Evolutionary conservation across 805 yeast genomes (phyloP).

Genomic region (Isabelozyma heimii): DNA sequence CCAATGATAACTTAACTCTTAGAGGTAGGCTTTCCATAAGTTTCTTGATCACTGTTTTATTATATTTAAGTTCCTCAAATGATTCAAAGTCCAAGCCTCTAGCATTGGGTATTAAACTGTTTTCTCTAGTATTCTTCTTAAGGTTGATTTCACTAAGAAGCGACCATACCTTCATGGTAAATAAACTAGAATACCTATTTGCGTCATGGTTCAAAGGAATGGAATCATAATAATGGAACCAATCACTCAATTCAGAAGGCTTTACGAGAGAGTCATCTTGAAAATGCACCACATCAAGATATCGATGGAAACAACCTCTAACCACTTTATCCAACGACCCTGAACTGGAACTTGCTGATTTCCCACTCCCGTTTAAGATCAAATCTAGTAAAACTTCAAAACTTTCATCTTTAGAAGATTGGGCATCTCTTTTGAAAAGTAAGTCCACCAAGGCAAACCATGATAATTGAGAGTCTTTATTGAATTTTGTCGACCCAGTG

Average conservation of each 20-base stretch:
- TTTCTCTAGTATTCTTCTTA: conserved; percentile 7
- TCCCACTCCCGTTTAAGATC: conserved; percentile 40
- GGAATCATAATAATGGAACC: conserved; percentile 73
- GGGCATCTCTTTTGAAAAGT: conserved; percentile 55
- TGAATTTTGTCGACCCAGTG: conserved; percentile 12
- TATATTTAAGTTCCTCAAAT: conserved; percentile 33
- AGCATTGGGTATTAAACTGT: conserved; percentile 28
- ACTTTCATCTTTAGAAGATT: conserved; percentile 43
- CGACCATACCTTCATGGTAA: conserved; percentile 60
- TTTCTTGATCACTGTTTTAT: conserved; percentile 28
- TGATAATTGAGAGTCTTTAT: conserved; percentile 60
- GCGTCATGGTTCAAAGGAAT: conserved; percentile 39
- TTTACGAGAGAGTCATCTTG: conserved; percentile 61
- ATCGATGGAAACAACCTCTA: conserved; percentile 68
- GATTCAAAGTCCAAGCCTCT: conserved; percentile 35
- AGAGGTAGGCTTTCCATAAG: conserved; percentile 28
- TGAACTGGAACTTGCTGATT: conserved; percentile 28
- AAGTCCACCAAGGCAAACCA: conserved; percentile 68
- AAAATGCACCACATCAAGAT: conserved; percentile 55
- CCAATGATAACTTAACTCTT: conserved; percentile 24
- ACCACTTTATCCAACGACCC: conserved; percentile 62
- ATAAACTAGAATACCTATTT: conserved; percentile 52
- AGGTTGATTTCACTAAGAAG: conserved; percentile 61
- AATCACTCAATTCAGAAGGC: conserved; percentile 65
- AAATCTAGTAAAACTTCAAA: conserved; percentile 45